These are phyloP conservation scores for Urtica urens DNA, from an alignment of 306 rosid species.

Conservation along the genomic window DNA sequence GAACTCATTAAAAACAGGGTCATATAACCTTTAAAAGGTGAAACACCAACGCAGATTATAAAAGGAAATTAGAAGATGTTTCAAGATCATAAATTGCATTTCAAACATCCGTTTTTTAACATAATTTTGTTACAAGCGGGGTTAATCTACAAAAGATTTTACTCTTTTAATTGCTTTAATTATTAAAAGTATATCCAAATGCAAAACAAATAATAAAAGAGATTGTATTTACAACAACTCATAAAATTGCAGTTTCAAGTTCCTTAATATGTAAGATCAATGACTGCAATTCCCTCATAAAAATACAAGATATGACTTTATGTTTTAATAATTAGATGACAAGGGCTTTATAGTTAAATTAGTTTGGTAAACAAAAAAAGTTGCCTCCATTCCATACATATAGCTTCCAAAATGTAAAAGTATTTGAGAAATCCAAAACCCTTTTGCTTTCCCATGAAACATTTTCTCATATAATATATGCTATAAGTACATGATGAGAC, in stretches of 20 bases:
- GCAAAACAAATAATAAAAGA: too few species aligned
- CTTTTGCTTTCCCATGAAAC: background rate
- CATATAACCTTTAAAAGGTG: too few species aligned
- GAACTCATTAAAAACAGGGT: too few species aligned
- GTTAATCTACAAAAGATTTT: too few species aligned
- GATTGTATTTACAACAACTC: background rate
- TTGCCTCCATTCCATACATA: background rate
- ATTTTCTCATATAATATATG: too few species aligned
- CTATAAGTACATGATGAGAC: background rate
- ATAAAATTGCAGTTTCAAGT: background rate
- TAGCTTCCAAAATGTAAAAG: background rate
- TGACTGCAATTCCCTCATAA: background rate
- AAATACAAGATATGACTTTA: background rate
- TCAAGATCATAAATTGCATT: too few species aligned
- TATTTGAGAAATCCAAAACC: conserved; percentile 2
- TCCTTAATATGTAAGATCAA: background rate
- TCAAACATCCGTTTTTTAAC: background rate
- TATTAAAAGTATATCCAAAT: too few species aligned
- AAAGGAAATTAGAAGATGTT: too few species aligned
- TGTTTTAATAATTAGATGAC: background rate
- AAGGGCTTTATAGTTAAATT: background rate
- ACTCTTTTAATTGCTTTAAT: too few species aligned
- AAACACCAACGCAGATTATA: background rate
- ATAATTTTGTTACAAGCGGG: background rate
- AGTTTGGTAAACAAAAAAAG: conserved; percentile 6